These are phyloP conservation scores for Benincasa hispida DNA, from an alignment of 306 rosid genomes.

Conservation along the genomic window DNA sequence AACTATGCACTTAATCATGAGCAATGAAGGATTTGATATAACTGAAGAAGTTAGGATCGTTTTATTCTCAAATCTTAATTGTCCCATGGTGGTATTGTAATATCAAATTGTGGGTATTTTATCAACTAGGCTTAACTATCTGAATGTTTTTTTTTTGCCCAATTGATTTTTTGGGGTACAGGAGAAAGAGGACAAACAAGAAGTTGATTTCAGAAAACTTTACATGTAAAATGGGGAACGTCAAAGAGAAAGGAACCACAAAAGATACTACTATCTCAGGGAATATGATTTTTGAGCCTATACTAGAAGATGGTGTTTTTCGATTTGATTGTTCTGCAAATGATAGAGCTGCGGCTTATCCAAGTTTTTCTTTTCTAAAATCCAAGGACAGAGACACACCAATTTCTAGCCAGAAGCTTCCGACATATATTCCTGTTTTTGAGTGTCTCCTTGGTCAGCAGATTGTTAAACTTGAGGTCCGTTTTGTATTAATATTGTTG, in stretches of 20 bases:
- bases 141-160: not conserved
- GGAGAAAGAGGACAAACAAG: constrained; percentile 28
- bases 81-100: not conserved
- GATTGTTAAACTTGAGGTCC: constrained; percentile 61
- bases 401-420: constrained; percentile 31
- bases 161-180: constrained; percentile 9
- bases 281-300: constrained; percentile 59
- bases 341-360: constrained; percentile 54
- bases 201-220: constrained; percentile 20
- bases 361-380: constrained; percentile 59
- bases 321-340: constrained; percentile 72
- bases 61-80: not conserved
- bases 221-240: constrained; percentile 34
- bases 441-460: constrained; percentile 51
- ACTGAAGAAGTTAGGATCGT: not conserved
- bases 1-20: not conserved
- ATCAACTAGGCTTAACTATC: not conserved
- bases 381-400: constrained; percentile 46
- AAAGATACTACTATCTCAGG: constrained; percentile 36
- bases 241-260: constrained; percentile 18
- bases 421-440: constrained; percentile 44
- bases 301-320: constrained; percentile 65
- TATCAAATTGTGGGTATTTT: not conserved
- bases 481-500: constrained; percentile 9
- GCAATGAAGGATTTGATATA: not conserved